Base-by-base conservation (phyloP, 257 asterid genomes). In the Solanum paucissectum region DNA sequence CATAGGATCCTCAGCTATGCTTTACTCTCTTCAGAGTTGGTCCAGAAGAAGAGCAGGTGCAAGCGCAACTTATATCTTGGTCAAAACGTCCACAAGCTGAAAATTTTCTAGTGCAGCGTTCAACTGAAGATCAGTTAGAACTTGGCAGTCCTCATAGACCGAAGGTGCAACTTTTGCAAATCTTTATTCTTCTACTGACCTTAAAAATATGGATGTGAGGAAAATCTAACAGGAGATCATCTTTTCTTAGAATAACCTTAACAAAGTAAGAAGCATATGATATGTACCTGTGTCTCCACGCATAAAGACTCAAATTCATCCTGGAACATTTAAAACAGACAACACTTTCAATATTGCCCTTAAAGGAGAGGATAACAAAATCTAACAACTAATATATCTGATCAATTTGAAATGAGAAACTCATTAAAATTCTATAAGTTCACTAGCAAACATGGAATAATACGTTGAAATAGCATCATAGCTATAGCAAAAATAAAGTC, bases 261-360 rank as follows among this genome's bases (percentile, higher is more conserved):
- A 52, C 36, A 9, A 81, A 27, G 11, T 66, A 62, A 79, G 38
- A 62, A 87, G 66, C 58, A 64, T 58, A 34, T 64, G 42, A 49
- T 82, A 82, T 49, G 29, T 90, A 95, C 98, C 98, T 94, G 93
- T 60, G 94, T 87, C 91, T 92, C 93, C n/a, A 89, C 79, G 49
- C 94, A 88, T 87, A 91, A 42, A 2, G 95, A 90, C 89, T 93
- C 94, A 37, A 94, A 89, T 42, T 91, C 91, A 87, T 94, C 96
- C 98, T 95, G 98, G 92, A 87, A 82, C 33, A 87, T 71, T 81
- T 23, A 37, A 82, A 84, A 86, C 33, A 89, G 86, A 72, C 71
- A 23, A 55, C 21, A 64, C 83, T 89, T 86, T 84, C 38, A 27
- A 74, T 40, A 27, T 16, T 46, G 18, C 12, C 36, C 37, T 20